Base-by-base conservation (phyloP, 495 filamentous ascomycete genomes). In the Daldinia loculata region DNA sequence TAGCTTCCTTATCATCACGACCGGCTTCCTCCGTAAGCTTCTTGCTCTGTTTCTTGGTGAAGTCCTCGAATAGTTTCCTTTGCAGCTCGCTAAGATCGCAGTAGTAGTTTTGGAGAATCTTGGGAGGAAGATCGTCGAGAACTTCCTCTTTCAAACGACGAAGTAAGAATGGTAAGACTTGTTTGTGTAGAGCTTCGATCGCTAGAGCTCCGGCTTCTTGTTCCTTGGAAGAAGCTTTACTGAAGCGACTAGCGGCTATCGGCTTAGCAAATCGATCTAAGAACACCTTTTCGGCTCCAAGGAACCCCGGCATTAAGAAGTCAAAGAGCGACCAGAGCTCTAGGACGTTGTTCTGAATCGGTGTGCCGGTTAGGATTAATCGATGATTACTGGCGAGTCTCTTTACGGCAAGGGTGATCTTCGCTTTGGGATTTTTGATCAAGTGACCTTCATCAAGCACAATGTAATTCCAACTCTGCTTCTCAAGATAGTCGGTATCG, bases 241-340 rank as follows among this genome's bases (percentile, higher is more conserved):
- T 92, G 79, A 94, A 96, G 27, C 95, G 92, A 77, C 91, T 95
- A 29, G 93, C 93, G 0, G 95, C 94, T 69, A 99, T 99, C 19
- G 95, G 95, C 79, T 98, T 98, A 14, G 95, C 95, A 70, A 99
- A 99, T 24, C 95, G 89, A 76, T 99, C 96, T 48, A 97, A 83
- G 85, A 99, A 99, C 27, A 99, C 95, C 80, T 97, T 98, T 75
- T 99, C 95, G 0, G 95, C 93, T n/a, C 95, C 95, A 7, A 99
- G 83, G 85, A 99, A 99, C 6, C 95, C 96, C 4, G 95, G 95
- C 95, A 99, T 99, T 65, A 99, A 82, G 83, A 99, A 99, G 79
- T 99, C 95, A 74, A 99, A 98, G 6, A 99, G 87, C 0, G 96
- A 98, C 95, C 95, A 99, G n/a, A 99, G 84, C 75, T 99, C 95